Evolutionary conservation across 1,139 yeast genomes (phyloP), one percentile per base, ranked within the genome.

Genomic region (Pichia kudriavzevii): DNA sequence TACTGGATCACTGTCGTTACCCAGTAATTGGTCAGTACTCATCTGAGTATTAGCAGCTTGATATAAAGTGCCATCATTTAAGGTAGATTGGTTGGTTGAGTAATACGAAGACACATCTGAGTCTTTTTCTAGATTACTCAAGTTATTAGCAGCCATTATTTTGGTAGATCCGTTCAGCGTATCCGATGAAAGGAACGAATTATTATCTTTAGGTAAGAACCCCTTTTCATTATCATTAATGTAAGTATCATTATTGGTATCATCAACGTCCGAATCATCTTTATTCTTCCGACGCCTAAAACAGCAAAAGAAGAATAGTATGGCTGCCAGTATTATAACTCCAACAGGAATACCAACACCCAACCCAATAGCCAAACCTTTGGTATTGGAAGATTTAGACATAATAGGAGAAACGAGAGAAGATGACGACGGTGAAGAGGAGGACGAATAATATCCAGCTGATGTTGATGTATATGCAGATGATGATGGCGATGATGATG

Each of bases 301-400:
- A 55, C 83, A 73, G 51, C 83, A 75, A 55, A 76, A 70, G 52
- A 74, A 61, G 22, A 81, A 48, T 9, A 85, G 35, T 1, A 80
- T 38, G 0, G 66, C 63, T 2, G 68, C 62, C 1, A 72, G 53
- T 2, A 72, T 52, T 8, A 83, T 49, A 0, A 72, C 62, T 17
- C 66, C 67, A 1, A 72, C 57, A 1, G 95, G 95, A 34, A 88
- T 69, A 5, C 81, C 83, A n/a, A 82, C 91, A 35, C 95, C 96
- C 43, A 88, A 71, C 1, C 87, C 94, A 52, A 88, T 81, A 0
- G 94, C 95, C 16, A 84, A 63, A 5, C 71, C 68, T 44, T 69
- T 69, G 34, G 59, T 63, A 30, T 46, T 59, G 32, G 37, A 30
- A 6, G 41, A 26, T 18, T 44, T 44, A 9, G 35, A 12, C 8